Conservation (phyloP, 2,329 filamentous ascomycete genomes). For the Penicillium palitans region DNA sequence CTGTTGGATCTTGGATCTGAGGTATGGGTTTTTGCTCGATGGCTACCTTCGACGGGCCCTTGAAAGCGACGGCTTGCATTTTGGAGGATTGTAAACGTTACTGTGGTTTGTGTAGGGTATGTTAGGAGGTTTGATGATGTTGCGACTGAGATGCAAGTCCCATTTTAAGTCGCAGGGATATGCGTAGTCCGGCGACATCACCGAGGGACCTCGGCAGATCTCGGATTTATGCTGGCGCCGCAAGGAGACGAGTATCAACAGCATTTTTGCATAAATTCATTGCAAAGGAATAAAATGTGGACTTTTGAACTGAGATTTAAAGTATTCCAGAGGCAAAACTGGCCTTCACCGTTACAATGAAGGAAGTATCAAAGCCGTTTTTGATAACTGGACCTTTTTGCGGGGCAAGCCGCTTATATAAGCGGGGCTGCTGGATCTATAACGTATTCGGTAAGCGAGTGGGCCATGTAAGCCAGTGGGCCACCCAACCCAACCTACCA, state of each 20-base stretch:
- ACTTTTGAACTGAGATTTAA: no score
- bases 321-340: neutral
- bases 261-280: neutral
- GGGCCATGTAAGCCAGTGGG: no score
- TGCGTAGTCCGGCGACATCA: neutral
- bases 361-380: neutral
- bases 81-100: neutral
- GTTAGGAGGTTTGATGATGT: neutral
- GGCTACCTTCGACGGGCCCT: slow-evolving; percentile 70
- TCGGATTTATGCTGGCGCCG: neutral
- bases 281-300: neutral
- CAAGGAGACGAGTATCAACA: neutral
- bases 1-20: slow-evolving; percentile 64
- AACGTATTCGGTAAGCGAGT: no score
- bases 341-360: neutral
- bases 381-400: neutral
- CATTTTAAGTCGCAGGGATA: neutral
- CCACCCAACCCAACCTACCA: no score
- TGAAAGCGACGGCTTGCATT: slow-evolving; percentile 88
- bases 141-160: neutral
- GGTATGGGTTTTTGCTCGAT: slow-evolving; percentile 72
- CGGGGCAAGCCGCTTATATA: neutral
- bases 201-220: slow-evolving; percentile 2
- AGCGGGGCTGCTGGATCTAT: no score
- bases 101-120: neutral